Base-by-base conservation (phyloP, 257 asterid genomes). In the Ilex asprella region DNA sequence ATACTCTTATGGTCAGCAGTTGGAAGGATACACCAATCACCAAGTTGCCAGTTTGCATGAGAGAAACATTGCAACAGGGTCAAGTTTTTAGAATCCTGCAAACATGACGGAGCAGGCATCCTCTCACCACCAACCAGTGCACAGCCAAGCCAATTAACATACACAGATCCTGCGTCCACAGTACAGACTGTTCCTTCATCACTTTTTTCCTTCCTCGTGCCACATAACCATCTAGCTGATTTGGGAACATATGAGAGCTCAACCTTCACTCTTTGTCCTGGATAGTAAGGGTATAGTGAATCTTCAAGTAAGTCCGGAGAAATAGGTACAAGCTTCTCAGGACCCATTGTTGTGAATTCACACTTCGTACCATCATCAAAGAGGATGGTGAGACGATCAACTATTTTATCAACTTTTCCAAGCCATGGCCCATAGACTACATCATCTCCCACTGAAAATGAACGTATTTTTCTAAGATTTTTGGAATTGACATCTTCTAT, bases 21-120 rank as follows among this genome's bases (percentile, higher is more conserved):
- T 12, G 82, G 85, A 65, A 83, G 70, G 39, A 76, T 57, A 65
- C 96, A 89, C 95, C 96, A 87, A 71, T 93, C 99, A 30, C 97
- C 98, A n/a, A 86, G 87, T 76, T 88, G 91, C 96, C 97, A 92
- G 70, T 76, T 80, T 14, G 83, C 76, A 56, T 78, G 80, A 27
- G 85, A 65, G 58, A 70, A 83, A 76, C 83, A 76, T 10, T 94
- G 77, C 71, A 93, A 69, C 74, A 84, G 70, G 10, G 78, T 67
- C 68, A 93, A 73, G 62, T 79, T 75, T 72, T 69, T 78, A 21
- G 84, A 65, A 59, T 87, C 84, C 64, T 83, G 95, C 64, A 73
- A 47, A 67, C 68, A 54, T 3, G 79, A 59, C 9, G 94, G 98
- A 41, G 76, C 60, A 11, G 73, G 75, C 31, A 66, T 74, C 73